Percentiles rank a stretch among this genome's conserved stretches.
phyloP scores from a whole-genome alignment of 2,329 filamentous ascomycete species.

The Domatiomyces globalis region DNA sequence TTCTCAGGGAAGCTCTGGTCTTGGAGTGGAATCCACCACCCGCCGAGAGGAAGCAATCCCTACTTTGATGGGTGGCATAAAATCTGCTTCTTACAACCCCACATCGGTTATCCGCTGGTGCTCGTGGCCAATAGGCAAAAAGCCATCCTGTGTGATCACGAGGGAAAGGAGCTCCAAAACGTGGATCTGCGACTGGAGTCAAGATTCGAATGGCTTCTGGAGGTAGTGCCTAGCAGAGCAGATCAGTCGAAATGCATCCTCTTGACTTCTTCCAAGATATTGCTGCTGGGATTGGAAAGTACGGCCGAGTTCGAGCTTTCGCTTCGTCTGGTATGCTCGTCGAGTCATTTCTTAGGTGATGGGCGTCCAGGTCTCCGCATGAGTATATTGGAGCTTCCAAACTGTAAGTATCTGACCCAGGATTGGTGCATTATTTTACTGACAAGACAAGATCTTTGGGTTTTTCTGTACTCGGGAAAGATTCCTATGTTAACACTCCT shows the following conservation, averaged over 20 bases:
- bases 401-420: constrained; percentile 20
- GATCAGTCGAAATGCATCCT: constrained; percentile 28
- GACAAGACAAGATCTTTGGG: constrained; percentile 21
- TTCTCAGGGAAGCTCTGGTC: constrained; percentile 11
- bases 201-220: constrained; percentile 33
- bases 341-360: constrained; percentile 40
- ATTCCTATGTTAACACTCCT: constrained; percentile 21
- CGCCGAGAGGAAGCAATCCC: constrained; percentile 8
- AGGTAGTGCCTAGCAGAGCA: constrained; percentile 39
- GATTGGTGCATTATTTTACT: background rate
- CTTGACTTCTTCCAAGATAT: constrained; percentile 35
- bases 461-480: constrained; percentile 29
- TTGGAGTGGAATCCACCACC: constrained; percentile 6
- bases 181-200: constrained; percentile 26
- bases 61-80: constrained; percentile 31
- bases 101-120: constrained; percentile 24
- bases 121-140: constrained; percentile 39
- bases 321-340: constrained; percentile 30
- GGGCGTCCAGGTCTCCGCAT: constrained; percentile 39
- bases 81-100: constrained; percentile 27
- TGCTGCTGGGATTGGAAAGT: constrained; percentile 17
- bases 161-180: constrained; percentile 17
- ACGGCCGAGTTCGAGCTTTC: constrained; percentile 13
- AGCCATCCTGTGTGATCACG: constrained; percentile 25
- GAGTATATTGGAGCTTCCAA: constrained; percentile 21